Percentiles rank a stretch among this genome's conserved stretches.
phyloP scores from a whole-genome alignment of 2,329 filamentous ascomycete genomes.

The Zymoseptoria pseudotritici region DNA sequence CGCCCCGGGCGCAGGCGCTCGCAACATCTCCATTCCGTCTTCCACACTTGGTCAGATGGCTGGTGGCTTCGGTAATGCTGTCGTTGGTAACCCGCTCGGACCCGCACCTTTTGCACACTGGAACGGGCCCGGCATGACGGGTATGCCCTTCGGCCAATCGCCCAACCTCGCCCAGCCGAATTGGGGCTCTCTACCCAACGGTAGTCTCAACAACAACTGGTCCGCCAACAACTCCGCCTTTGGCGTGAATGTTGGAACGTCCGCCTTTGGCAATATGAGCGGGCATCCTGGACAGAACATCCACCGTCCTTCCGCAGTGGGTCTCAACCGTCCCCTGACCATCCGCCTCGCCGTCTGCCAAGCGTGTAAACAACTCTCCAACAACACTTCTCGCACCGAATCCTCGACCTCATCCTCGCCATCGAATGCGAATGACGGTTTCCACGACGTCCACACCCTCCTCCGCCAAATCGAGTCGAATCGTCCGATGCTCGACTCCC shows the following conservation, averaged over 20 bases:
- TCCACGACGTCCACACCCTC: conserved; percentile 59
- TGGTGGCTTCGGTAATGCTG: conserved; percentile 15
- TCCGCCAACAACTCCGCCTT: conserved; percentile 32
- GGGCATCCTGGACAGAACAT: conserved; percentile 32
- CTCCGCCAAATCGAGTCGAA: conserved; percentile 59
- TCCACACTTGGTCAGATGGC: conserved; percentile 17
- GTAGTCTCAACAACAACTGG: conserved; percentile 29
- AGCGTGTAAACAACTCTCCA: conserved; percentile 61
- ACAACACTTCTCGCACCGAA: conserved; percentile 31
- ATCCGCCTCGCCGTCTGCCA: conserved; percentile 69
- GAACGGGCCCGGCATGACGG: conserved; percentile 34
- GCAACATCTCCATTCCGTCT: conserved; percentile 20
- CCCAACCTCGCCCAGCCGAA: conserved; percentile 28
- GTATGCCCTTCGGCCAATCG: conserved; percentile 29
- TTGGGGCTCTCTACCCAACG: conserved; percentile 34
- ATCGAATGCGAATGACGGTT: conserved; percentile 49
- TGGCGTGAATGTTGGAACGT: conserved; percentile 29
- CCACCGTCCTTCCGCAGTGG: conserved; percentile 33
- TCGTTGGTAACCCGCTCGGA: neutral
- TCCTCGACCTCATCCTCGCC: conserved; percentile 1
- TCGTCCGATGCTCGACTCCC: conserved; percentile 51
- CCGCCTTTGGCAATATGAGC: conserved; percentile 44
- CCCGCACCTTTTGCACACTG: conserved; percentile 31
- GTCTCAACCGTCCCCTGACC: conserved; percentile 50
- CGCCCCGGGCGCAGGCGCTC: conserved; percentile 20